A percentile compares a stretch with the other conserved stretches of the same genome.
phyloP scores from a whole-genome alignment of 148 eudicot genomes.

The Tetragonia tetragonoides region DNA sequence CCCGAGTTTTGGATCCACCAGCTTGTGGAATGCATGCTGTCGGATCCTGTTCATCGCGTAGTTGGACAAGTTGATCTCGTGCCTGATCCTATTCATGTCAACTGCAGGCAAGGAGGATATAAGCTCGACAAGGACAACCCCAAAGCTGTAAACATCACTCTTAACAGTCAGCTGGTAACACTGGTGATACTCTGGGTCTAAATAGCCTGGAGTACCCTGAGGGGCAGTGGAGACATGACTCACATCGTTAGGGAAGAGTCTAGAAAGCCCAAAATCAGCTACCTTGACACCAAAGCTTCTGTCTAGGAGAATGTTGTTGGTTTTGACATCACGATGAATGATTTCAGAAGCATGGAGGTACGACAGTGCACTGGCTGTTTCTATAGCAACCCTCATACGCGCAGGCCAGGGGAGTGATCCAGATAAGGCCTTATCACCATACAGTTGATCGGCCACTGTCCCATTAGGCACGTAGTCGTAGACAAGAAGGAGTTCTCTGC shows the following conservation, averaged over 20 bases:
- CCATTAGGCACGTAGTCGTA: constrained; percentile 6
- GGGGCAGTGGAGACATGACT: constrained; percentile 60
- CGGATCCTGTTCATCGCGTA: constrained; percentile 33
- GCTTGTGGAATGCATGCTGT: constrained; percentile 23
- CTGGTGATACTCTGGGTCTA: constrained; percentile 56
- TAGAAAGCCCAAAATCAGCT: constrained; percentile 66
- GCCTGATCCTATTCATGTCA: constrained; percentile 36
- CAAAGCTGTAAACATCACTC: constrained; percentile 64
- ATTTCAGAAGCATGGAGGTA: constrained; percentile 14
- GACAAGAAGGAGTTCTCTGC: not conserved
- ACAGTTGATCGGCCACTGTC: constrained; percentile 9
- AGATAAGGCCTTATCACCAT: constrained; percentile 18
- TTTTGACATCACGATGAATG: constrained; percentile 15
- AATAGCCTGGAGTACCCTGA: constrained; percentile 60
- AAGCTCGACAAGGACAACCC: constrained; percentile 59
- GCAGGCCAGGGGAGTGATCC: constrained; percentile 37
- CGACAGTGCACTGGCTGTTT: constrained; percentile 33
- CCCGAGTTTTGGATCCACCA: constrained; percentile 42
- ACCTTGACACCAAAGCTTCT: constrained; percentile 49
- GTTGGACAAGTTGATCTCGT: constrained; percentile 49
- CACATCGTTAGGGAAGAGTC: constrained; percentile 44
- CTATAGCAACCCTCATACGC: constrained; percentile 49
- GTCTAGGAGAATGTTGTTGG: constrained; percentile 26
- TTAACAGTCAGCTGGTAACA: constrained; percentile 54
- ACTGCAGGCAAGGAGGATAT: constrained; percentile 54